Conservation (phyloP, 208 protist species). For the Dictyostelium gargantuum region DNA sequence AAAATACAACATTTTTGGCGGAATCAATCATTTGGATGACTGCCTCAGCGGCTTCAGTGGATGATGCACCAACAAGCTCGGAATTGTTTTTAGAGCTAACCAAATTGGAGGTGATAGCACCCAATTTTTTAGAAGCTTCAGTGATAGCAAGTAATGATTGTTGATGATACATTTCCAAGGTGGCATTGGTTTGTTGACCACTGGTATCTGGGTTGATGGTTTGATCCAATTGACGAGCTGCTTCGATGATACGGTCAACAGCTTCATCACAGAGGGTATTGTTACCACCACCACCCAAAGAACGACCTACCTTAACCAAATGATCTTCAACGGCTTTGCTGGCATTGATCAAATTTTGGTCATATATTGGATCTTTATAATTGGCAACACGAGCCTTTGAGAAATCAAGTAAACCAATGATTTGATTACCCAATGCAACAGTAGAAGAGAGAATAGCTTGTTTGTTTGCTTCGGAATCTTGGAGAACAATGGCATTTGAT, state of each 20-base stretch:
- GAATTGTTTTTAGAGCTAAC: background rate
- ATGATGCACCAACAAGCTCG: background rate
- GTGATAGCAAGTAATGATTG: background rate
- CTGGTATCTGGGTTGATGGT: background rate
- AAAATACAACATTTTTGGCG: background rate
- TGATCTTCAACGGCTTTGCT: slow-evolving; percentile 4
- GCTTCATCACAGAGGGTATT: slow-evolving; percentile 40
- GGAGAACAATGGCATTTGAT: background rate
- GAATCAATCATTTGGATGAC: background rate
- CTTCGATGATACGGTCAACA: slow-evolving; percentile 39
- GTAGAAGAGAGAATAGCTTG: background rate
- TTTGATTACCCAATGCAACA: background rate
- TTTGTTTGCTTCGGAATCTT: background rate
- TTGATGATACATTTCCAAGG: slow-evolving; percentile 36
- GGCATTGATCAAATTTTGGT: slow-evolving; percentile 13
- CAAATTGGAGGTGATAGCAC: background rate
- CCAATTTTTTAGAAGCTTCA: slow-evolving; percentile 1
- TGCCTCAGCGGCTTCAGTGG: background rate
- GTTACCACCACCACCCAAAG: background rate
- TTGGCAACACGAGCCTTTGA: slow-evolving; percentile 46
- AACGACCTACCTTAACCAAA: background rate
- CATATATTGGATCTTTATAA: slow-evolving; percentile 50
- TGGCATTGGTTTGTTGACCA: background rate
- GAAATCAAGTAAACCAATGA: slow-evolving; percentile 35
- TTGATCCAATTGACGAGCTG: slow-evolving; percentile 1